Evolutionary conservation across 2,329 filamentous ascomycete species (phyloP), one percentile per base, ranked within the genome.

Genomic region (Dactylellina cionopaga): DNA sequence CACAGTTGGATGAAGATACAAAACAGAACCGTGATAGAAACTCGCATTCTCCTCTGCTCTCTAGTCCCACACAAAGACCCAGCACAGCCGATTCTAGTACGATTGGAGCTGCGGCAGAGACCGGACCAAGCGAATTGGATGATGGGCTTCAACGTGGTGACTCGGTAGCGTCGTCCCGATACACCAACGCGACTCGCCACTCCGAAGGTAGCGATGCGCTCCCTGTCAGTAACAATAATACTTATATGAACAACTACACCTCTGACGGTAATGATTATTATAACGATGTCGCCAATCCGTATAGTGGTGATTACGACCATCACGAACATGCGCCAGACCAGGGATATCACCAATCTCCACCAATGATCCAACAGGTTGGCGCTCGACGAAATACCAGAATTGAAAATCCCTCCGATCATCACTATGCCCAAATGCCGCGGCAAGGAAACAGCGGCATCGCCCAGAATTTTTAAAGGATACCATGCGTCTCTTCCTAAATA

Each of bases 101-200:
- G 46, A 85, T 96, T 35, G 92, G 90, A 55, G 91, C 89, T 41
- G 89, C 96, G 81, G 92, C 92, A 2, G 90, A 91, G 10, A 84
- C 87, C 11, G 85, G 89, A 24, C 84, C 86, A 63, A 85, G 87
- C 73, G 89, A 90, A 80, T 85, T 87, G 56, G 84, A 82, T 51
- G 83, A 82, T 24, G 91, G 92, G 75, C 90, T 98, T 33, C 91
- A 90, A 75, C 90, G 95, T 59, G 95, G 95, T 0, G 89, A 92
- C 1, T 98, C 94, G 4, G 98, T 98, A 78, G 95, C 95, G 4
- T 99, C 95, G 0, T 98, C 95, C 0, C 93, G 92, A 1, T 99
- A 98, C 82, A 97, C 93, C 75, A 90, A 89, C 10, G 90, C 88
- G 5, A 89, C 88, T n/a, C 56, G 41, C 44, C 87, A 87, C 70